Evolutionary conservation across 2,329 filamentous ascomycete species (phyloP).

Genomic region (Fusarium haematococcum): DNA sequence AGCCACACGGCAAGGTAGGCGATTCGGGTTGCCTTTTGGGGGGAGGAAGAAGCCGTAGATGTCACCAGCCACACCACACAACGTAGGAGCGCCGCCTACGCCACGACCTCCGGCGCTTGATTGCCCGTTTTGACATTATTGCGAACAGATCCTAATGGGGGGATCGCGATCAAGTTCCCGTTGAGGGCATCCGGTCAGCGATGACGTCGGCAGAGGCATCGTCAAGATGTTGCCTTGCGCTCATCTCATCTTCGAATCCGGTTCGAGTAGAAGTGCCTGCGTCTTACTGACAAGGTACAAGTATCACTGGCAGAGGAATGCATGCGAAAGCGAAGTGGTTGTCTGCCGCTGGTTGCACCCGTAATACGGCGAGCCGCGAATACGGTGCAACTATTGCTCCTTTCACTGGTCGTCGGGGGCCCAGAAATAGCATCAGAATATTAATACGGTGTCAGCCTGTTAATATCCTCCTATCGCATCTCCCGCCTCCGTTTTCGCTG

Average conservation of each 20-base stretch:
- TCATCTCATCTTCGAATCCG: constrained; percentile 6
- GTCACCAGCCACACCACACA: constrained; percentile 20
- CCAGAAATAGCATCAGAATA: constrained; percentile 35
- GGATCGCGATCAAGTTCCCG: constrained; percentile 13
- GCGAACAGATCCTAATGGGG: constrained; percentile 7
- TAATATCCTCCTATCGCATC: constrained; percentile 14
- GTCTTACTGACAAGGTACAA: background rate
- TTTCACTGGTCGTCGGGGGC: background rate
- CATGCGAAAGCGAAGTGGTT: constrained; percentile 27
- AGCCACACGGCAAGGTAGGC: background rate
- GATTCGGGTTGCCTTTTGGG: background rate
- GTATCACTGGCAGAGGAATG: background rate
- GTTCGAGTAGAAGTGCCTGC: background rate
- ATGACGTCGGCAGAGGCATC: constrained; percentile 20
- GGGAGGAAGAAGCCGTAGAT: background rate
- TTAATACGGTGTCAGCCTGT: constrained; percentile 14
- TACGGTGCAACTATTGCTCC: background rate
- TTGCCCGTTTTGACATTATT: constrained; percentile 24
- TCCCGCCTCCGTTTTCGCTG: background rate
- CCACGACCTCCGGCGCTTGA: constrained; percentile 10
- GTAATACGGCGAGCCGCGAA: constrained; percentile 12
- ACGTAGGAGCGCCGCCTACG: constrained; percentile 29
- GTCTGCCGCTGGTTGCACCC: background rate
- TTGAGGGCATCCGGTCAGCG: background rate
- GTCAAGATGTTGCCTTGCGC: background rate